A percentile compares a stretch with the other conserved stretches of the same genome.
These are phyloP conservation scores for Beauveria asiatica DNA, from an alignment of 2,329 filamentous ascomycete genomes.

Conservation along the genomic window DNA sequence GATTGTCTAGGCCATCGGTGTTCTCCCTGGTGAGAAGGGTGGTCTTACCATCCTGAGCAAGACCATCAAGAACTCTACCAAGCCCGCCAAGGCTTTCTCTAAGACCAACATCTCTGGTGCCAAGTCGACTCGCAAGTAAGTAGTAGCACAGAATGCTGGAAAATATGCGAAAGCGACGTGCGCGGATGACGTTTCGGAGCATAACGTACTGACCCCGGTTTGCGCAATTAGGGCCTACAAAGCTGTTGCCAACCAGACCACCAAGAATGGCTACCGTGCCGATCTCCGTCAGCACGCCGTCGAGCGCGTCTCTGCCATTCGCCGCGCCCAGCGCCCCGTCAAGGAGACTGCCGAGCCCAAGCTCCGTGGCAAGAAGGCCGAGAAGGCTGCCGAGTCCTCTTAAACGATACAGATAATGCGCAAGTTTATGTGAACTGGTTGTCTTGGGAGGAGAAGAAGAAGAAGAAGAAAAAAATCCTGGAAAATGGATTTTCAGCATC, in stretches of 20 bases:
- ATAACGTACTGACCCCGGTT: slow-evolving; percentile 16
- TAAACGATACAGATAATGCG: slow-evolving; percentile 5
- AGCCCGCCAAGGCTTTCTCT: slow-evolving; percentile 60
- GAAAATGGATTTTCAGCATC: slow-evolving; percentile 1
- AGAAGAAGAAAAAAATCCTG: neutral
- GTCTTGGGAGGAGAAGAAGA: neutral
- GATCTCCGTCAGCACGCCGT: slow-evolving; percentile 73
- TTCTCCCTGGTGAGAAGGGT: slow-evolving; percentile 67
- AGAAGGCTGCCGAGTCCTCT: slow-evolving; percentile 50
- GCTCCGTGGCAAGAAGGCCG: slow-evolving; percentile 70
- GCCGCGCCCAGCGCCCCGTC: slow-evolving; percentile 66
- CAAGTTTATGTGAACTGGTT: neutral
- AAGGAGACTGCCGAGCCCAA: slow-evolving; percentile 69
- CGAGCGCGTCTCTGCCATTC: slow-evolving; percentile 79
- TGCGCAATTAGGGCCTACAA: slow-evolving; percentile 65
- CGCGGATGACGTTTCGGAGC: neutral
- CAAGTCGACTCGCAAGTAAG: slow-evolving; percentile 65
- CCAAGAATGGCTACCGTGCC: slow-evolving; percentile 77
- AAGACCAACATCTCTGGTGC: slow-evolving; percentile 61
- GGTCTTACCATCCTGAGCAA: slow-evolving; percentile 77
- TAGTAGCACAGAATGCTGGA: slow-evolving; percentile 4
- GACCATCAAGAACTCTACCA: slow-evolving; percentile 63
- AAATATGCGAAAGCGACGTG: neutral
- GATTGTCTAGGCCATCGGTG: slow-evolving; percentile 64
- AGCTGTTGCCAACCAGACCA: slow-evolving; percentile 71